These are phyloP conservation scores for Teunomyces gatunensis DNA, from an alignment of 805 yeast species.

Conservation along the genomic window DNA sequence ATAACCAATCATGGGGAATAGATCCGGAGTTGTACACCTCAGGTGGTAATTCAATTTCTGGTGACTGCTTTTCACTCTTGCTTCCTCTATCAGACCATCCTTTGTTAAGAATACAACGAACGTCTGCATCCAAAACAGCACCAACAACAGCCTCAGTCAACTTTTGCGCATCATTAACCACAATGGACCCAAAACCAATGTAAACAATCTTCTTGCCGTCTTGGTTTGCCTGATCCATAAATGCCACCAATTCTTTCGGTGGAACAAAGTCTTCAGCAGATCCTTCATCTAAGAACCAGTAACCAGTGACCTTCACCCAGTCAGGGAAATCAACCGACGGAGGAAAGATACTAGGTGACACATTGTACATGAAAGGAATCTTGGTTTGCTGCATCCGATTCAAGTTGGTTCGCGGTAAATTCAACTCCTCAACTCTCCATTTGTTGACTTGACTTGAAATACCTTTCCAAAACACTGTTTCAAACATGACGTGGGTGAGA, in stretches of 20 bases:
- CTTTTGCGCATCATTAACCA: constrained; percentile 76
- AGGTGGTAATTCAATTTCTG: constrained; percentile 54
- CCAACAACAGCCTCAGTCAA: constrained; percentile 75
- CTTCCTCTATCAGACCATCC: constrained; percentile 88
- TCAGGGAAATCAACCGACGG: constrained; percentile 92
- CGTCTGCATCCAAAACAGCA: constrained; percentile 78
- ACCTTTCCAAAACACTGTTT: constrained; percentile 91
- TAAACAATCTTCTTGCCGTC: constrained; percentile 74
- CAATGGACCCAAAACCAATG: constrained; percentile 95
- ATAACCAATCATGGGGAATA: constrained; percentile 93
- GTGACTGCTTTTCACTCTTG: constrained; percentile 23
- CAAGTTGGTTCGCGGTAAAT: constrained; percentile 66
- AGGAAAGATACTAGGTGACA: constrained; percentile 85
- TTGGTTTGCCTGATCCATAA: constrained; percentile 58
- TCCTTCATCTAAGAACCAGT: constrained; percentile 85
- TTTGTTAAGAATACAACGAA: constrained; percentile 81
- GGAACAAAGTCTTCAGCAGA: constrained; percentile 52
- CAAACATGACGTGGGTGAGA: constrained; percentile 89
- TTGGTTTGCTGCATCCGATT: constrained; percentile 69
- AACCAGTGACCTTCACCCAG: constrained; percentile 95
- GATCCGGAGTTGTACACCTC: constrained; percentile 68
- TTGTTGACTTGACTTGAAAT: constrained; percentile 80
- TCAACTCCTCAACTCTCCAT: constrained; percentile 75
- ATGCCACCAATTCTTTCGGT: constrained; percentile 53
- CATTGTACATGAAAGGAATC: constrained; percentile 85